Evolutionary conservation across 78 protist species (phyloP), one percentile per base, ranked within the genome.

Genomic region (Dictyostelium firmibasis): DNA sequence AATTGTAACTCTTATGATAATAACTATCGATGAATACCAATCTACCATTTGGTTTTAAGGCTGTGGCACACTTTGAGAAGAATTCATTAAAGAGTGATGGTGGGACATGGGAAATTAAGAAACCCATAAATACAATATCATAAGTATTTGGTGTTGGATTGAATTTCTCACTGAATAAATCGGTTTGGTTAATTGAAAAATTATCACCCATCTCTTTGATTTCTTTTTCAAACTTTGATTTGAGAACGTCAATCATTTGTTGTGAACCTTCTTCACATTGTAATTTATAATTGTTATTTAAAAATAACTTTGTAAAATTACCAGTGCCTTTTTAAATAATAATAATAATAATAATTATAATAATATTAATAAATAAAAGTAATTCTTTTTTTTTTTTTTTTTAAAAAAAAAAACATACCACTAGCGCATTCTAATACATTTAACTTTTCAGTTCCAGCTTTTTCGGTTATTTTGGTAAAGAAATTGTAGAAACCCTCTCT

Each of bases 101-200:
- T 86, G 92, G 92, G 6, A 86, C 38, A 16, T 86, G 92, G 5
- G 62, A 33, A 9, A 86, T 76, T 11, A 86, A 86, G 76, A 86
- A 86, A 20, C 92, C 92, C 33, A 86, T n/a, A 14, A 86, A 86
- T 11, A 86, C 84, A 50, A 86, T 76, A 36, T 86, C 92, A 35
- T 86, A 86, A 31, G 27, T 8, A 33, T 76, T 38, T 41, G 33
- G 36, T 1, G 31, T 11, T 29, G 92, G 92, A 11, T 72, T 38
- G 25, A 86, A 86, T 2, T 72, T 23, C 7, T 86, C 92, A 75
- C 70, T 53, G 16, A 86, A 76, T n/a, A 86, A 31, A 57, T 86
- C 70, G 3, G 84, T 76, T 35, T 75, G 83, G 50, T 31, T 10
- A 38, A 86, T 86, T 35, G 81, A 36, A 35, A 86, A 86, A 0